phyloP scores from a whole-genome alignment of 2,329 filamentous ascomycete species.

The Penicillium sp. region DNA sequence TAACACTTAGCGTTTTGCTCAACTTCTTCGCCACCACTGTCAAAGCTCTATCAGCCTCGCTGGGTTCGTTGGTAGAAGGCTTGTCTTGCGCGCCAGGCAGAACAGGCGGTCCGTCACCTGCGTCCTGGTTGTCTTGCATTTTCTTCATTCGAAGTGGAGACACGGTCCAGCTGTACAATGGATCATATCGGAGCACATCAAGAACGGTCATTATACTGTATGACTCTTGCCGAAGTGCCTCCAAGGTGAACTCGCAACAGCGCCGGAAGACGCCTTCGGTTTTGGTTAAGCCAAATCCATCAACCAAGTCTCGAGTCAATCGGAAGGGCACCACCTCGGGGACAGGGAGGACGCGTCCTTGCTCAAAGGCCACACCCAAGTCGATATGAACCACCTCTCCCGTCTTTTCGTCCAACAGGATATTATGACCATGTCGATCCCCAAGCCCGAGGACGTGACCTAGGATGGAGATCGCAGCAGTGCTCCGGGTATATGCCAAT shows the following conservation, averaged over 20 bases:
- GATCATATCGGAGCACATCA: constrained; percentile 97
- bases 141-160: constrained; percentile 68
- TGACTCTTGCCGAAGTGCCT: constrained; percentile 90
- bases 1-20: constrained; percentile 88
- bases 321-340: constrained; percentile 96
- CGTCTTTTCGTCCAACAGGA: constrained; percentile 83
- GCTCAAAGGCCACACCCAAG: constrained; percentile 94
- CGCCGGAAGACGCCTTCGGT: constrained; percentile 95
- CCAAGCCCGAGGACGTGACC: constrained; percentile 91
- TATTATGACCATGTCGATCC: constrained; percentile 95
- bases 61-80: constrained; percentile 58
- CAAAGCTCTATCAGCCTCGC: constrained; percentile 87
- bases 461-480: constrained; percentile 91
- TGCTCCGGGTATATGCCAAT: constrained; percentile 88
- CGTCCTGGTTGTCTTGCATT: constrained; percentile 63
- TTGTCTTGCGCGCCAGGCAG: constrained; percentile 38
- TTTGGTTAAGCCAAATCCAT: constrained; percentile 93
- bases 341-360: constrained; percentile 89
- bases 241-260: constrained; percentile 97
- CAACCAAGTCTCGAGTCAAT: constrained; percentile 89
- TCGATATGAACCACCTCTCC: constrained; percentile 98
- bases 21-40: constrained; percentile 96
- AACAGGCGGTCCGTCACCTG: constrained; percentile 43
- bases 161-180: constrained; percentile 92
- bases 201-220: constrained; percentile 99